Evolutionary conservation across 2,329 filamentous ascomycete genomes (phyloP).

Genomic region (Exophiala calicioides): DNA sequence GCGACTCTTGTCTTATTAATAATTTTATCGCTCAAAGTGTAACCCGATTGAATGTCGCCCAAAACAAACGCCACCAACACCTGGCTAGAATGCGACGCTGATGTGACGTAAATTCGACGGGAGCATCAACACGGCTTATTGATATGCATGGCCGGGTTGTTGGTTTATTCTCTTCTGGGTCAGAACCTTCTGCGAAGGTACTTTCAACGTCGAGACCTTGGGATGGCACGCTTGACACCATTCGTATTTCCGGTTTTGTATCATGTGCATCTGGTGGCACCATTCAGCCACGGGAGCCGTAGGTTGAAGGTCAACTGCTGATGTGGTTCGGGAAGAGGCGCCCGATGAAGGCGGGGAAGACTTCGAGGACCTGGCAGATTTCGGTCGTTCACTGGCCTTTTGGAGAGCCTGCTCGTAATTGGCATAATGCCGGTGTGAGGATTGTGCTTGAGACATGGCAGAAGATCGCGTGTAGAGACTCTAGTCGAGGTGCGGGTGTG

Average conservation of each 20-base stretch:
- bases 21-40: not conserved
- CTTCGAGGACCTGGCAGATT: slow-evolving; percentile 6
- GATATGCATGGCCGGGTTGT: slow-evolving; percentile 23
- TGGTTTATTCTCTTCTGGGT: slow-evolving; percentile 14
- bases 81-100: slow-evolving; percentile 19
- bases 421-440: slow-evolving; percentile 15
- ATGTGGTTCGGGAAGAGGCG: slow-evolving; percentile 24
- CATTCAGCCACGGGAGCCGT: slow-evolving; percentile 28
- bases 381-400: slow-evolving; percentile 4
- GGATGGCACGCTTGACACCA: slow-evolving; percentile 31
- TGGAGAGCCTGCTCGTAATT: slow-evolving; percentile 18
- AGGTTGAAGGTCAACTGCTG: slow-evolving; percentile 25
- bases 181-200: slow-evolving; percentile 23
- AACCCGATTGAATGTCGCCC: not conserved
- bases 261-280: slow-evolving; percentile 31
- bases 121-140: slow-evolving; percentile 11
- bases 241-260: slow-evolving; percentile 28
- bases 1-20: not conserved
- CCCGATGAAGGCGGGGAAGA: slow-evolving; percentile 16
- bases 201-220: slow-evolving; percentile 11
- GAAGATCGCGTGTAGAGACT: not conserved
- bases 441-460: slow-evolving; percentile 13
- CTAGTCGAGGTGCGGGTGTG: too few relatives aligned
- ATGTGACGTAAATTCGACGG: not conserved
- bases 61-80: slow-evolving; percentile 21